Base-by-base conservation (phyloP, 2,329 filamentous ascomycete genomes). In the Colletotrichum salicis region DNA sequence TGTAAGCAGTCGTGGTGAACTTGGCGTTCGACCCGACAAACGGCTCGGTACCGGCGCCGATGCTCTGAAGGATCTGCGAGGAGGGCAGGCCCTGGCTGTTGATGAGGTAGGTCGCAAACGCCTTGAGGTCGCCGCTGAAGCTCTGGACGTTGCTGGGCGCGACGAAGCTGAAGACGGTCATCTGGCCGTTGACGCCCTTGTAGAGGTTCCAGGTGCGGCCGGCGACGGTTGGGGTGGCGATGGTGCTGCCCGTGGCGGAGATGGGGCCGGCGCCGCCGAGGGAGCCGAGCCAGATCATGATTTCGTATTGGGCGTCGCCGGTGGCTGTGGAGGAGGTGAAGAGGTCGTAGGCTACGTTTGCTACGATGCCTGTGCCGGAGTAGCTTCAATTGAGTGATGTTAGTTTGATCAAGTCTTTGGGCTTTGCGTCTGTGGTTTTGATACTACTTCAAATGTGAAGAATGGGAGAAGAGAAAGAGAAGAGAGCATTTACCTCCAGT, bases 251-350 rank as follows among this genome's bases (percentile, higher is more conserved):
- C 6, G 81, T 85, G 37, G 79, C 76, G 57, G 63, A 65, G 67
- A 91, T 91, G 48, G 90, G 89, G 0, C 87, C 87, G 1, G 89
- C 89, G 65, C 88, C 88, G 35, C 89, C 90, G 58, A 89, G 82
- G 3, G 86, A 84, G 1, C 83, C 86, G 57, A 91, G 82, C 90
- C 90, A 92, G 76, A 92, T 84, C 90, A 92, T 92, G 78, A 92
- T 85, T 80, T 92, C 90, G 78, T 90, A 90, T 76, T 88, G 81
- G 33, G 86, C 76, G 6, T 70, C 77, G 58, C 78, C 79, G 1
- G 85, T 81, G 12, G 83, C 82, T 13, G 85, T 83, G 19, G 81
- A 81, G 15, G 83, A 82, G 37, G 89, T 89, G 83, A 91, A 91
- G 52, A 91, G 79, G 78, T 91, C 89, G 77, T 91, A 91, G 15